phyloP scores from a whole-genome alignment of 1,284 basidiomycete genomes.

The Rugosomyces carneus region DNA sequence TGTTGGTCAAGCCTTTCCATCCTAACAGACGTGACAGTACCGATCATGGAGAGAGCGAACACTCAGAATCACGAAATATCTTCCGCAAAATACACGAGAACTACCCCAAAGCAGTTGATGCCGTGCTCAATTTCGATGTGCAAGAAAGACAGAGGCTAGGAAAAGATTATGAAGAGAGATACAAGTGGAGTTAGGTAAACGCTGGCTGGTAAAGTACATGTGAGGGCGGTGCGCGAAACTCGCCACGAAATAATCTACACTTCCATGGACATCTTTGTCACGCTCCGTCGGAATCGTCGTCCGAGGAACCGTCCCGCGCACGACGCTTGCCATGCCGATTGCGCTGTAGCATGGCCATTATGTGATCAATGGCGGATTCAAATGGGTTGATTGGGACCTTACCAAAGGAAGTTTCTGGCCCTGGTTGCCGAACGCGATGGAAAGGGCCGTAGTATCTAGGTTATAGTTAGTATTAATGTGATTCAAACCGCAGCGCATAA shows the following conservation, averaged over 20 bases:
- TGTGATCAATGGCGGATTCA: conserved; percentile 12
- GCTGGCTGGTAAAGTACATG: conserved; percentile 2
- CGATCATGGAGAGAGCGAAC: conserved; percentile 19
- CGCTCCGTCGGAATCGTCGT: conserved; percentile 41
- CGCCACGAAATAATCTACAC: conserved; percentile 1
- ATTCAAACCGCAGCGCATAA: conserved; percentile 5
- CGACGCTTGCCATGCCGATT: conserved; percentile 59
- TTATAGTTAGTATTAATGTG: conserved; percentile 9
- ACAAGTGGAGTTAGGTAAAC: conserved; percentile 22
- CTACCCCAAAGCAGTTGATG: conserved; percentile 44
- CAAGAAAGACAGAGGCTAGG: conserved; percentile 27
- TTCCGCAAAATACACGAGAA: conserved; percentile 38
- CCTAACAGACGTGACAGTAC: conserved; percentile 18
- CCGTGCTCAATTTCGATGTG: conserved; percentile 34
- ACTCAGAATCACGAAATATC: conserved; percentile 29
- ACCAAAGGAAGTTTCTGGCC: conserved; percentile 87
- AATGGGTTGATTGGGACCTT: conserved; percentile 22
- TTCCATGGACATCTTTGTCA: conserved; percentile 12
- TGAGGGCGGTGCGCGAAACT: conserved; percentile 5
- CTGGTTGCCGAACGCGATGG: conserved; percentile 87
- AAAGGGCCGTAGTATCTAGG: conserved; percentile 80
- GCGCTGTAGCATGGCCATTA: conserved; percentile 36
- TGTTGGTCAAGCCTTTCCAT: conserved; percentile 37
- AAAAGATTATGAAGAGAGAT: conserved; percentile 24
- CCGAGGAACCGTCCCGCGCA: conserved; percentile 43